These are phyloP conservation scores for Acanthamoeba healyi DNA, from an alignment of 208 protist species.

Conservation along the genomic window DNA sequence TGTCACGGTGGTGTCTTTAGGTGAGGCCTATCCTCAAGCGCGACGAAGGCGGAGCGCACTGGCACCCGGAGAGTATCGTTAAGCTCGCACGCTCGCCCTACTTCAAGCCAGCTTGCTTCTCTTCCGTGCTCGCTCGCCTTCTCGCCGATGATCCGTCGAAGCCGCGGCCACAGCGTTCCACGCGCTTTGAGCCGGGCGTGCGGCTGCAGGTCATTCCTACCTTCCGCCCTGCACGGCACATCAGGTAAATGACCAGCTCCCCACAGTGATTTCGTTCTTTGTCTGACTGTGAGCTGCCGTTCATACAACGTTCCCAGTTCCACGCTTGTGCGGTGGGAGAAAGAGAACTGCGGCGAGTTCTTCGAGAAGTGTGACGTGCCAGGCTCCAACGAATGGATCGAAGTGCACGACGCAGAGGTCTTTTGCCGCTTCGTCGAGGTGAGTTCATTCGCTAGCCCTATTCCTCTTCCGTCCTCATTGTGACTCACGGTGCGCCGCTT, in stretches of 20 bases:
- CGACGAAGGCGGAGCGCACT: slow-evolving; percentile 6
- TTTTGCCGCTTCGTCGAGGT: slow-evolving; percentile 14
- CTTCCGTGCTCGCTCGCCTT: background rate
- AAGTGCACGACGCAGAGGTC: background rate
- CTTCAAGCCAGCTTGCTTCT: background rate
- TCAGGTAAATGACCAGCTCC: background rate
- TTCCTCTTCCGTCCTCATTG: background rate
- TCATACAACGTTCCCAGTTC: background rate
- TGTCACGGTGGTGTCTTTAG: background rate
- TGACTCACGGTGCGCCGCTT: too few relatives aligned
- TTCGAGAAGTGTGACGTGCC: background rate
- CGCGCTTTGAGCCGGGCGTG: slow-evolving; percentile 13
- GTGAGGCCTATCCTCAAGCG: slow-evolving; percentile 4
- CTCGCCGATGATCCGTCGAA: background rate
- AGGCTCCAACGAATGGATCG: background rate
- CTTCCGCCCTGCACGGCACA: background rate
- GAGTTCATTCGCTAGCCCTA: background rate
- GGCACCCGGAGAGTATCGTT: background rate
- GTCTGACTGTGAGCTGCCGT: background rate
- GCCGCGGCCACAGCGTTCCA: background rate
- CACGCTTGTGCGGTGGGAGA: slow-evolving; percentile 7
- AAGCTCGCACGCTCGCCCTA: background rate
- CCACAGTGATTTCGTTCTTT: too few relatives aligned
- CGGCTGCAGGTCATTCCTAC: slow-evolving; percentile 4
- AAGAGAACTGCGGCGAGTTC: background rate